Evolutionary conservation across 352 stramenopile genomes (phyloP).

Genomic region (Pythium apleroticum): DNA sequence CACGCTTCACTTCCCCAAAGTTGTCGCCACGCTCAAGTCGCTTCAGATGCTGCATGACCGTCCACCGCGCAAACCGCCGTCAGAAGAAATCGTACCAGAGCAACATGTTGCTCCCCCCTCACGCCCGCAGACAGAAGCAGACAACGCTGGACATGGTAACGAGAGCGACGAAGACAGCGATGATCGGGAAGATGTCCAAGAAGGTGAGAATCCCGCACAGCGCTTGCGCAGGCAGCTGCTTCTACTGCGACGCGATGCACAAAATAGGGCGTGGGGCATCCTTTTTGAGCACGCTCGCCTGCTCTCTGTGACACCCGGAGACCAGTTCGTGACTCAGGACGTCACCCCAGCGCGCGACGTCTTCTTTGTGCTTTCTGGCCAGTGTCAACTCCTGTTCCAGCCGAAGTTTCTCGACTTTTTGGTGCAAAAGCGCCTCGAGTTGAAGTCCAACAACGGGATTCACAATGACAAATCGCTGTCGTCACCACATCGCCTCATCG

Average conservation of each 20-base stretch:
- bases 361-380: constrained; percentile 35
- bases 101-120: not conserved
- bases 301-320: constrained; percentile 15
- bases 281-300: constrained; percentile 27
- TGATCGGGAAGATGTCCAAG: not conserved
- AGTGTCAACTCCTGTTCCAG: constrained; percentile 31
- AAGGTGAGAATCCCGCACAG: not conserved
- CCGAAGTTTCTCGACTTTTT: constrained; percentile 33
- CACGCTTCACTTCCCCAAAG: constrained; percentile 31
- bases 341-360: constrained; percentile 28
- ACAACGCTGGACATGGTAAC: not conserved
- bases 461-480: not conserved
- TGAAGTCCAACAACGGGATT: constrained; percentile 12
- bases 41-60: constrained; percentile 23
- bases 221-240: constrained; percentile 4
- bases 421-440: constrained; percentile 23
- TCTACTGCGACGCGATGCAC: constrained; percentile 4
- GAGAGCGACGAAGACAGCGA: constrained; percentile 6
- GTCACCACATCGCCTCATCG: not conserved
- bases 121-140: not conserved
- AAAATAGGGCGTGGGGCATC: constrained; percentile 4
- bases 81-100: not conserved
- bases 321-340: constrained; percentile 32
- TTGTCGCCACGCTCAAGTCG: constrained; percentile 16
- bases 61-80: not conserved